Conservation (phyloP, 1,139 yeast genomes). For the Casaregolazyma suthepensis region DNA sequence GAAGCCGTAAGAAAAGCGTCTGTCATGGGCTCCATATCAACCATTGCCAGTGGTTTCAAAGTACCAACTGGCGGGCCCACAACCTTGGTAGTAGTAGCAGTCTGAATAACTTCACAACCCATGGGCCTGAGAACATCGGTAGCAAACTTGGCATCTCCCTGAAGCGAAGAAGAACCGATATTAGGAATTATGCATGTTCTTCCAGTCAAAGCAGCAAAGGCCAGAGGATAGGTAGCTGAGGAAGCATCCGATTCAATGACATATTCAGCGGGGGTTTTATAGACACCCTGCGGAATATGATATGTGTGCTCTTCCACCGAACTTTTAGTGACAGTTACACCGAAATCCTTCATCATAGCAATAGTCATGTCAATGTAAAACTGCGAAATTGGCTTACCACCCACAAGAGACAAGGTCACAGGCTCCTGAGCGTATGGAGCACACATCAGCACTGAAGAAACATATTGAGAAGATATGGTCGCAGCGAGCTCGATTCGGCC, state of each 20-base stretch:
- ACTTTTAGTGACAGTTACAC: conserved; percentile 70
- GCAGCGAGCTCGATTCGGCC: conserved; percentile 94
- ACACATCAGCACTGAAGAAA: conserved; percentile 91
- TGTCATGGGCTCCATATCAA: conserved; percentile 99
- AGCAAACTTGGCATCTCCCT: conserved; percentile 97
- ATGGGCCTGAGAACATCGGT: conserved; percentile 86
- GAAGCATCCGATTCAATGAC: conserved; percentile 98
- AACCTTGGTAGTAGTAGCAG: conserved; percentile 81
- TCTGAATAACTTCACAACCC: conserved; percentile 89
- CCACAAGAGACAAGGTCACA: conserved; percentile 80
- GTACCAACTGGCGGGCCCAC: conserved; percentile 74
- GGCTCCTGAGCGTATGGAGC: conserved; percentile 93
- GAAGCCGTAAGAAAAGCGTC: conserved; percentile 97
- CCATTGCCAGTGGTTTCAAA: conserved; percentile 61
- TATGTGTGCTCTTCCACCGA: conserved; percentile 73
- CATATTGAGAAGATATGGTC: conserved; percentile 94
- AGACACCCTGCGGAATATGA: conserved; percentile 79
- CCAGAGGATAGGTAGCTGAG: conserved; percentile 95
- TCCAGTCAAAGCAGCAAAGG: conserved; percentile 97
- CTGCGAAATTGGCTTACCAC: conserved; percentile 96
- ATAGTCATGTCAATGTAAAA: conserved; percentile 96
- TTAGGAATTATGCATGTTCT: conserved; percentile 89
- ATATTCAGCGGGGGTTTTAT: conserved; percentile 75
- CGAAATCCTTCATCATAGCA: conserved; percentile 89
- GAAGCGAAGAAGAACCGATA: conserved; percentile 85